Conservation (phyloP, 139 green algal species). For the Micractinium sp. region DNA sequence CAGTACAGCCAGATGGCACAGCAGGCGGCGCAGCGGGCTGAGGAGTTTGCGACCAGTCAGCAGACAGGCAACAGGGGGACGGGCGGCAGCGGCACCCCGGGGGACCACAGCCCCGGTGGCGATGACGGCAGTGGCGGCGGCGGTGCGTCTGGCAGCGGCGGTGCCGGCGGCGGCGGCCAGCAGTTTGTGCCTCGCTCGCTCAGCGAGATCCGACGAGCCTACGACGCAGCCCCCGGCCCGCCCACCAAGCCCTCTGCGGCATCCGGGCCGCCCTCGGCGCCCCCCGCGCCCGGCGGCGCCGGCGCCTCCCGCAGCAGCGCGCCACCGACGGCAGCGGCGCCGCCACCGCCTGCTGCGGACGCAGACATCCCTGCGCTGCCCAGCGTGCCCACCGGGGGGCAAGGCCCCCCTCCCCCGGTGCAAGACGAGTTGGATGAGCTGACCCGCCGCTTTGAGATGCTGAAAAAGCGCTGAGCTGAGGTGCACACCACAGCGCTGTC, state of each 20-base stretch:
- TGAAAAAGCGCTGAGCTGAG: constrained; percentile 57
- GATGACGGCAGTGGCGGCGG: too few relatives aligned
- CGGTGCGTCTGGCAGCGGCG: background rate
- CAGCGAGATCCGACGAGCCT: constrained; percentile 56
- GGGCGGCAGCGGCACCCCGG: background rate
- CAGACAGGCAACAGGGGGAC: background rate
- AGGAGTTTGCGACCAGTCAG: constrained; percentile 6
- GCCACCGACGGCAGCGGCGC: background rate
- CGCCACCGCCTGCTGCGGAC: background rate
- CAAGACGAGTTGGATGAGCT: constrained; percentile 65
- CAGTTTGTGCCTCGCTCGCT: constrained; percentile 17
- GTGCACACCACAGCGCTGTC: too few relatives aligned
- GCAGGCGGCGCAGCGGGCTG: constrained; percentile 44
- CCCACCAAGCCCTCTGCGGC: constrained; percentile 50
- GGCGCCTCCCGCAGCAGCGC: too few relatives aligned
- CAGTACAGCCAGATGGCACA: constrained; percentile 36
- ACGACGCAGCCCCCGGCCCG: constrained; percentile 65
- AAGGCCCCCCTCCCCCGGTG: background rate
- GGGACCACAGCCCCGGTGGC: too few relatives aligned
- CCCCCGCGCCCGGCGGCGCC: background rate
- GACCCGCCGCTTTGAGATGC: constrained; percentile 62
- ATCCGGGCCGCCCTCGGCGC: constrained; percentile 9
- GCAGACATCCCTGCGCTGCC: constrained; percentile 1
- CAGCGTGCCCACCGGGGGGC: constrained; percentile 1
- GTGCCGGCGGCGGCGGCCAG: background rate